These are phyloP conservation scores for Fusarium pseudograminearum DNA, from an alignment of 2,329 filamentous ascomycete genomes.

Conservation along the genomic window DNA sequence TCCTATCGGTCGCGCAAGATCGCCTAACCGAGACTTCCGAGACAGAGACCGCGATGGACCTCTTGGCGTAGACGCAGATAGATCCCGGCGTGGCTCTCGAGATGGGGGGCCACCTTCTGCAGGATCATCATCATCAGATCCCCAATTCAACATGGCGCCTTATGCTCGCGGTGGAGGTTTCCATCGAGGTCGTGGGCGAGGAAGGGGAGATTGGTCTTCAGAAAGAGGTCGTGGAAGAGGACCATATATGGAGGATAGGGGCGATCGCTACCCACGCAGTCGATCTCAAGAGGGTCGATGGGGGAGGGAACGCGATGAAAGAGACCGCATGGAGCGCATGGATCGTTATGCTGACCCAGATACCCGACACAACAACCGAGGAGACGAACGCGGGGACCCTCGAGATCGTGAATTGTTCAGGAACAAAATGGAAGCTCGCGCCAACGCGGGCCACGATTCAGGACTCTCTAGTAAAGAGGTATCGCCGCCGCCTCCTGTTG, in stretches of 20 bases:
- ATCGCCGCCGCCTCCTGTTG: slow-evolving; percentile 68
- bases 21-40: slow-evolving; percentile 75
- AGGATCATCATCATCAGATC: slow-evolving; percentile 77
- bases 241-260: slow-evolving; percentile 69
- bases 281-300: slow-evolving; percentile 74
- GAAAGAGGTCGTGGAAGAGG: slow-evolving; percentile 67
- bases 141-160: slow-evolving; percentile 65
- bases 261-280: slow-evolving; percentile 72
- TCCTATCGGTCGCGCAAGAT: slow-evolving; percentile 69
- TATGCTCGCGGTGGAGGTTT: slow-evolving; percentile 69
- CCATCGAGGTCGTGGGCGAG: slow-evolving; percentile 65
- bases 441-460: slow-evolving; percentile 62
- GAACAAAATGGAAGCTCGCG: slow-evolving; percentile 63
- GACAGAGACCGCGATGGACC: slow-evolving; percentile 69
- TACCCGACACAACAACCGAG: slow-evolving; percentile 58
- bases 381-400: slow-evolving; percentile 61
- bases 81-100: slow-evolving; percentile 75
- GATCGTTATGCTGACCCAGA: slow-evolving; percentile 59
- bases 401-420: slow-evolving; percentile 61
- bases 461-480: slow-evolving; percentile 62
- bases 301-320: slow-evolving; percentile 67
- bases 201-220: slow-evolving; percentile 56
- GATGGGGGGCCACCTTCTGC: slow-evolving; percentile 77
- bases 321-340: slow-evolving; percentile 60
- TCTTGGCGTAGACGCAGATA: slow-evolving; percentile 73